A percentile compares a stretch with the other conserved stretches of the same genome.
phyloP scores from a whole-genome alignment of 2,329 filamentous ascomycete genomes.

The Onygenales sp. region DNA sequence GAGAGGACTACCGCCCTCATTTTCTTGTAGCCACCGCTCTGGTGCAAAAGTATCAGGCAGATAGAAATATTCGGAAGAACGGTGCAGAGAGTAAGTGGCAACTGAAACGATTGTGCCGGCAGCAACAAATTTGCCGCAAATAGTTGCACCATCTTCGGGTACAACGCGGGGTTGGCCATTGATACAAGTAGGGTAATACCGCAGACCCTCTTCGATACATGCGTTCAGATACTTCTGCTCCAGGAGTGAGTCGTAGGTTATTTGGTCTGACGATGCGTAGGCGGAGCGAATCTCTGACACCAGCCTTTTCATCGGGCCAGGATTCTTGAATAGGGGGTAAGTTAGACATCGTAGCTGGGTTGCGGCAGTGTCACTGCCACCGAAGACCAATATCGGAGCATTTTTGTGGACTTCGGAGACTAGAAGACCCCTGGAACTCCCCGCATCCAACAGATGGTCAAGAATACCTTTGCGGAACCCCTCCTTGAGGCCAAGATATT shows the following conservation, averaged over 20 bases:
- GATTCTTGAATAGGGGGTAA: slow-evolving; percentile 17
- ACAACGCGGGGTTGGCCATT: slow-evolving; percentile 23
- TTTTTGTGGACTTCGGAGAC: slow-evolving; percentile 6
- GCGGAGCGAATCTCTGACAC: slow-evolving; percentile 17
- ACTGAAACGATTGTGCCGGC: slow-evolving; percentile 14
- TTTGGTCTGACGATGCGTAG: slow-evolving; percentile 14
- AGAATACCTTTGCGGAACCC: not conserved
- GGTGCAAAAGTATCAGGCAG: slow-evolving; percentile 19
- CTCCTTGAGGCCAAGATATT: not conserved
- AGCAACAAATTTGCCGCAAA: slow-evolving; percentile 18
- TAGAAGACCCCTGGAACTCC: not conserved
- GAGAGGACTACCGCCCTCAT: slow-evolving; percentile 12
- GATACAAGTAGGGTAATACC: slow-evolving; percentile 20
- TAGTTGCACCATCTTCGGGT: slow-evolving; percentile 18
- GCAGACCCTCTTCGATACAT: slow-evolving; percentile 17
- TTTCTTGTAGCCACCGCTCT: slow-evolving; percentile 29
- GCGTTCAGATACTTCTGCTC: slow-evolving; percentile 18
- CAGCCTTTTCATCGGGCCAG: slow-evolving; percentile 13
- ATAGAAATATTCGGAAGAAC: slow-evolving; percentile 20
- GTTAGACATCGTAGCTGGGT: slow-evolving; percentile 13
- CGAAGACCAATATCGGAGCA: slow-evolving; percentile 13
- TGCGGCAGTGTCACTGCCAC: slow-evolving; percentile 18
- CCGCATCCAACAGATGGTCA: not conserved
- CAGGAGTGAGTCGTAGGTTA: slow-evolving; percentile 11
- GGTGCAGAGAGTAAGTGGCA: slow-evolving; percentile 22